phyloP scores from a whole-genome alignment of 2,329 filamentous ascomycete species.

The Orbilia blumenaviensis region DNA sequence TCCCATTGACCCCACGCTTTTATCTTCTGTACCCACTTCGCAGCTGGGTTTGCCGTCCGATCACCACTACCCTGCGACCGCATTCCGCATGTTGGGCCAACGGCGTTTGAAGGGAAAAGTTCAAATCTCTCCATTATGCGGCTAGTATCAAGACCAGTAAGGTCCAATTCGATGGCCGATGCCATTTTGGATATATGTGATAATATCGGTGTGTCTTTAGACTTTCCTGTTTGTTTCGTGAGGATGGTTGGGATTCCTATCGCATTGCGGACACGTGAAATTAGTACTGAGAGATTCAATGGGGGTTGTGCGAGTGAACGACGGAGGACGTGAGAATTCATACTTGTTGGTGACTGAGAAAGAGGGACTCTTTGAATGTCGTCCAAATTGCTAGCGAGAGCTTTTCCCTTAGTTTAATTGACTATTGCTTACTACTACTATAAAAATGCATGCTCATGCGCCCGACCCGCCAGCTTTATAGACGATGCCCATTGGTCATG shows the following conservation, averaged over 20 bases:
- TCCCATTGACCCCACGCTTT: constrained; percentile 60
- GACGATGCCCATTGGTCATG: constrained; percentile 2
- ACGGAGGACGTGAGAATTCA: constrained; percentile 31
- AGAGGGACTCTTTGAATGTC: not conserved
- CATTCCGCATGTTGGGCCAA: constrained; percentile 33
- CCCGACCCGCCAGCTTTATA: constrained; percentile 22
- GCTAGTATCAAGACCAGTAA: constrained; percentile 39
- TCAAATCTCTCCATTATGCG: constrained; percentile 26
- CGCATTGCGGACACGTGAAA: constrained; percentile 26
- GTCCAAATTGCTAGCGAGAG: not conserved
- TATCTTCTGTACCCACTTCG: constrained; percentile 47
- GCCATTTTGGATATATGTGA: constrained; percentile 42
- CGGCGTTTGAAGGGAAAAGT: not conserved
- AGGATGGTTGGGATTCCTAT: constrained; percentile 3
- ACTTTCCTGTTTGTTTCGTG: not conserved
- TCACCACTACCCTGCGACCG: not conserved
- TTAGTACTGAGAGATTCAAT: constrained; percentile 29
- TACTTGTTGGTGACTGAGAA: constrained; percentile 12
- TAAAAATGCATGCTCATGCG: not conserved
- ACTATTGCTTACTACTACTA: not conserved
- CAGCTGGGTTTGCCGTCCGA: not conserved
- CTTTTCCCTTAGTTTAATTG: not conserved
- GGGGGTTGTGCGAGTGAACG: constrained; percentile 13
- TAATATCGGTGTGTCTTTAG: not conserved
- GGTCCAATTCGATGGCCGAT: constrained; percentile 34